These are phyloP conservation scores for Solanum peruvianum DNA, from an alignment of 257 asterid species.

Conservation along the genomic window DNA sequence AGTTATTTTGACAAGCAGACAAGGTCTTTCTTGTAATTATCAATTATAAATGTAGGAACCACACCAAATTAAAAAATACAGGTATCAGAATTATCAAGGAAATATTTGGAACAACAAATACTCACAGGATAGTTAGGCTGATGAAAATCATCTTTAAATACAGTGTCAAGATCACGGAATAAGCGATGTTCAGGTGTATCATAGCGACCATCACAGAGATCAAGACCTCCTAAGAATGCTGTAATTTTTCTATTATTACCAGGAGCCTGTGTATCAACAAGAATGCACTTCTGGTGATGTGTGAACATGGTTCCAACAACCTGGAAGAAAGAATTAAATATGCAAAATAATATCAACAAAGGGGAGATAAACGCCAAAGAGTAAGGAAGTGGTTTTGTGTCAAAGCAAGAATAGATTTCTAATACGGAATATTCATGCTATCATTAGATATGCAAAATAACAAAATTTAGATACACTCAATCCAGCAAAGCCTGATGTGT, in stretches of 20 bases:
- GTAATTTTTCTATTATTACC: slow-evolving; percentile 81
- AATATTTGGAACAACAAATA: not conserved
- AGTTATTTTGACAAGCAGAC: not conserved
- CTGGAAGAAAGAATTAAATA: slow-evolving; percentile 24
- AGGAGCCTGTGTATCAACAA: slow-evolving; percentile 76
- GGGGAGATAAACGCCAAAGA: not conserved
- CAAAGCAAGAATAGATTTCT: not conserved
- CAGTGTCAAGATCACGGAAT: slow-evolving; percentile 55
- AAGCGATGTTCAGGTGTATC: slow-evolving; percentile 88
- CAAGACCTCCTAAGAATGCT: slow-evolving; percentile 85
- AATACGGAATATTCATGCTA: not conserved
- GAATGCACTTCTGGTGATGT: slow-evolving; percentile 95
- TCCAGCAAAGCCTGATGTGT: not conserved
- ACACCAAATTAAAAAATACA: not conserved
- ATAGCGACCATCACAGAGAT: slow-evolving; percentile 96
- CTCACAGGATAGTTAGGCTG: slow-evolving; percentile 79
- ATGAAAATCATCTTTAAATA: slow-evolving; percentile 64
- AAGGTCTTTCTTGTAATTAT: not conserved
- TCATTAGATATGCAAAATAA: not conserved
- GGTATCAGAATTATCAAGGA: not conserved
- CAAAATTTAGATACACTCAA: not conserved
- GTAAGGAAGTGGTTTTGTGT: not conserved
- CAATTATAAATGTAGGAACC: not conserved
- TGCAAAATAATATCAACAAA: not conserved
- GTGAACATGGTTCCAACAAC: slow-evolving; percentile 75